These are phyloP conservation scores for Plasmodium coatneyi DNA, from an alignment of 169 alveolate genomes.

Conservation along the genomic window DNA sequence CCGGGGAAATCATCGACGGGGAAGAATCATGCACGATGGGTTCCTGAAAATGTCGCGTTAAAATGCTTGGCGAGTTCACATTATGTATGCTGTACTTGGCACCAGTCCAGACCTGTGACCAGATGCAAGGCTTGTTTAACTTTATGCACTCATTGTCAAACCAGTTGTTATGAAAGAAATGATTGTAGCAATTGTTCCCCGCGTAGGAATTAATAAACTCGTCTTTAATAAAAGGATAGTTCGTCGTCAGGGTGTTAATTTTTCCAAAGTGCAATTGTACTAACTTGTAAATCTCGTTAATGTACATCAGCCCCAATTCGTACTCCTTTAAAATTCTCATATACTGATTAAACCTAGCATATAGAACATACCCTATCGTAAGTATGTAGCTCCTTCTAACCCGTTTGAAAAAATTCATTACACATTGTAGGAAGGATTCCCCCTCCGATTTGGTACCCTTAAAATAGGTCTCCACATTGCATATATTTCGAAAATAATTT, in stretches of 20 bases:
- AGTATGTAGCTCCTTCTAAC: constrained; percentile 62
- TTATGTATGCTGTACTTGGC: constrained; percentile 74
- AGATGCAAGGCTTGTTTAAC: constrained; percentile 66
- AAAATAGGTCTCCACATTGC: constrained; percentile 10
- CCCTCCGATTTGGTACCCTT: background rate
- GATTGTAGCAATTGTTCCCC: constrained; percentile 73
- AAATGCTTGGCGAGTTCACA: constrained; percentile 17
- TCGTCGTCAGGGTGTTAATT: constrained; percentile 65
- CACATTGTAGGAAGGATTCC: constrained; percentile 5
- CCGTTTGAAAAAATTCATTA: constrained; percentile 26
- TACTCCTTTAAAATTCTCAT: constrained; percentile 35
- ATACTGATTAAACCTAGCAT: constrained; percentile 48
- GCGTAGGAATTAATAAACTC: constrained; percentile 62
- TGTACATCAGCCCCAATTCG: constrained; percentile 39
- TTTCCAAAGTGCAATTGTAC: constrained; percentile 56
- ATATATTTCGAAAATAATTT: constrained; percentile 16
- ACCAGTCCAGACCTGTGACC: constrained; percentile 76
- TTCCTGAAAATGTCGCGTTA: constrained; percentile 18
- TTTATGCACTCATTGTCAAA: constrained; percentile 65
- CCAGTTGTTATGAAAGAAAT: constrained; percentile 69
- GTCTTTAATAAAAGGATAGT: constrained; percentile 46
- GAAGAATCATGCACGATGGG: constrained; percentile 8
- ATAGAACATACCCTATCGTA: constrained; percentile 47
- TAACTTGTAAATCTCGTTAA: constrained; percentile 38
- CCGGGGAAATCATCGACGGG: background rate